phyloP scores from a whole-genome alignment of 2,329 filamentous ascomycete species.

The Nothophoma quercina region DNA sequence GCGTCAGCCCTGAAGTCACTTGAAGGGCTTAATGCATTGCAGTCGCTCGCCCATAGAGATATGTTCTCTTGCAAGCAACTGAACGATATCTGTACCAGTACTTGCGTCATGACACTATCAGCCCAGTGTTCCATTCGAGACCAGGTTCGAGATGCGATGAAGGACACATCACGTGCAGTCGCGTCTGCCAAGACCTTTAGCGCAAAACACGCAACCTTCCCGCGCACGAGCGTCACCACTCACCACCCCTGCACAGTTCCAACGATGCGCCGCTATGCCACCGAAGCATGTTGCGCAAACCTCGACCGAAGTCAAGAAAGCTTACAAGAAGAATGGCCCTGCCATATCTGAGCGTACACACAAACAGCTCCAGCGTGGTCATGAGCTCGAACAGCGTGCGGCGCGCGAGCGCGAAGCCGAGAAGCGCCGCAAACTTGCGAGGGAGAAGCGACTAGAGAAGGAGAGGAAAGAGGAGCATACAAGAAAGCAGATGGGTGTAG shows the following conservation, averaged over 20 bases:
- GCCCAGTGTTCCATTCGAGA: too few species aligned
- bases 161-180: neutral
- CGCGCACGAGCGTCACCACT: constrained; percentile 2
- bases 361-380: constrained; percentile 41
- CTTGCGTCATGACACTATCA: too few species aligned
- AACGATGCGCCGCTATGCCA: constrained; percentile 31
- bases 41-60: too few species aligned
- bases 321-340: constrained; percentile 41
- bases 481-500: constrained; percentile 41
- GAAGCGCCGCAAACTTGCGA: constrained; percentile 35
- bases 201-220: neutral
- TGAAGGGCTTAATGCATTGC: too few species aligned
- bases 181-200: constrained; percentile 10
- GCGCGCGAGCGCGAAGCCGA: constrained; percentile 43
- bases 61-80: too few species aligned
- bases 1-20: too few species aligned
- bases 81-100: too few species aligned
- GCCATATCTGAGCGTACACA: constrained; percentile 35
- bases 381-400: constrained; percentile 45
- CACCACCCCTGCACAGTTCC: neutral
- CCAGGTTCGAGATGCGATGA: too few species aligned
- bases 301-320: constrained; percentile 44
- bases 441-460: constrained; percentile 42
- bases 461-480: constrained; percentile 42
- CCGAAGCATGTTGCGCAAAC: constrained; percentile 44